phyloP scores from a whole-genome alignment of 495 filamentous ascomycete species.

The Neurospora pannonica region DNA sequence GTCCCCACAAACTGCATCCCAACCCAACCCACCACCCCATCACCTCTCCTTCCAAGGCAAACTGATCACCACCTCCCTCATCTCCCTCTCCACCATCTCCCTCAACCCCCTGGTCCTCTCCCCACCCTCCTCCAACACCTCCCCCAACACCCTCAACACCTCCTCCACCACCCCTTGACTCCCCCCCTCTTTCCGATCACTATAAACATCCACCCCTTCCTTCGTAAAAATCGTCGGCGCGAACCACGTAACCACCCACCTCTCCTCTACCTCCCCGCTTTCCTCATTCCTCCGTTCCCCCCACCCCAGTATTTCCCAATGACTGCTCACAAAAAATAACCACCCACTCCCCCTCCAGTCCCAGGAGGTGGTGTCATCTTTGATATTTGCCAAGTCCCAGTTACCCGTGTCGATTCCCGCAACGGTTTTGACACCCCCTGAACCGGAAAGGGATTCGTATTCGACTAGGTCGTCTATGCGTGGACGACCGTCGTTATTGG shows the following conservation, averaged over 20 bases:
- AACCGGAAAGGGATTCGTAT: conserved; percentile 45
- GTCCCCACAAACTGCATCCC: neutral
- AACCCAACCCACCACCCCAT: neutral
- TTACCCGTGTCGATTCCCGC: conserved; percentile 52
- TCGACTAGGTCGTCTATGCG: conserved; percentile 59
- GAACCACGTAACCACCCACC: conserved; percentile 70
- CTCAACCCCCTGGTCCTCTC: conserved; percentile 22
- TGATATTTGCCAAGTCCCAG: conserved; percentile 9
- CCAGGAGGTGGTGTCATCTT: conserved; percentile 38
- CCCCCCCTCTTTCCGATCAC: conserved; percentile 43
- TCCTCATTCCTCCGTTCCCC: conserved; percentile 33
- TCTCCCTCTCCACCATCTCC: conserved; percentile 31
- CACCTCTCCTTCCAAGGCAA: conserved; percentile 34
- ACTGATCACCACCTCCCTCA: conserved; percentile 35
- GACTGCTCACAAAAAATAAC: conserved; percentile 52
- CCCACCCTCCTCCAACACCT: conserved; percentile 13
- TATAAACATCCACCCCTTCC: conserved; percentile 66
- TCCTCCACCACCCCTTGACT: conserved; percentile 33
- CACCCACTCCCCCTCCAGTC: conserved; percentile 64
- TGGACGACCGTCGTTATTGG: conserved; percentile 12
- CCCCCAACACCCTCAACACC: conserved; percentile 35
- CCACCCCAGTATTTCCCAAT: conserved; percentile 70
- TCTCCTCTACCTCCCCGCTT: conserved; percentile 27
- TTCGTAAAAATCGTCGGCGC: conserved; percentile 64
- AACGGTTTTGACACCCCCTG: conserved; percentile 43